Evolutionary conservation across 768 basidiomycete species (phyloP), one percentile per base, ranked within the genome.

Genomic region (Boletus vinaceobasis): DNA sequence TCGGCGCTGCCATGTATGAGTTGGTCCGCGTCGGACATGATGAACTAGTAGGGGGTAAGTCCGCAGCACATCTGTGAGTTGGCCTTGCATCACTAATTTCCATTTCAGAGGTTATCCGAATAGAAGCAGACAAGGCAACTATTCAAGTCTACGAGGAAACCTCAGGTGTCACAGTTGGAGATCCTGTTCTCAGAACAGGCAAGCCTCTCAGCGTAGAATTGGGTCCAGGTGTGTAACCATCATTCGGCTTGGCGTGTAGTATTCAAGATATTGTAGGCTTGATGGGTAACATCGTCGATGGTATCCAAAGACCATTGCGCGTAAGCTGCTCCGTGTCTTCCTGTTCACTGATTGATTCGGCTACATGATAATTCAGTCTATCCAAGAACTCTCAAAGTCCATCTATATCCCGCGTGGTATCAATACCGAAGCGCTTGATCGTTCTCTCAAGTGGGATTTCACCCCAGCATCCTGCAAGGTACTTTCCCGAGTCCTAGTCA

Each of bases 111-210:
- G 97, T 99, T 65, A 99, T 99, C 65, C 85, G 97, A 65, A 98
- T 99, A 75, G 97, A 98, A 62, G 86, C 86, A 58, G 97, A 99
- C 76, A 96, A 97, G 76, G 91, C 91, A 40, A 98, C 97, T 13
- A 98, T 99, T 57, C 97, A 99, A 73, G 97, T 99, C 10, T 98
- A 99, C 67, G 97, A 99, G 73, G 97, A 99, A 77, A 98, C 96
- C 7, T 97, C 96, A 40, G 97, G 97, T 50, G 97, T 99, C 39
- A 98, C 96, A 7, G 95, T 98, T 49, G 97, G 97, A 29, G 97
- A 99, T 76, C 97, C 97, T 45, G 97, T 99, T 17, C 75, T 99
- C 67, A 83, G 96, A 52, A 99, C 97, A 29, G 97, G 96, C 43
- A 99, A 99, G 72, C 97, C 97, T 31, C 83, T 99, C 52, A 93